Percentiles rank a stretch among this genome's conserved stretches.
Evolutionary conservation across 2,329 filamentous ascomycete genomes (phyloP).

Genomic region (Calonectria henricotiae): DNA sequence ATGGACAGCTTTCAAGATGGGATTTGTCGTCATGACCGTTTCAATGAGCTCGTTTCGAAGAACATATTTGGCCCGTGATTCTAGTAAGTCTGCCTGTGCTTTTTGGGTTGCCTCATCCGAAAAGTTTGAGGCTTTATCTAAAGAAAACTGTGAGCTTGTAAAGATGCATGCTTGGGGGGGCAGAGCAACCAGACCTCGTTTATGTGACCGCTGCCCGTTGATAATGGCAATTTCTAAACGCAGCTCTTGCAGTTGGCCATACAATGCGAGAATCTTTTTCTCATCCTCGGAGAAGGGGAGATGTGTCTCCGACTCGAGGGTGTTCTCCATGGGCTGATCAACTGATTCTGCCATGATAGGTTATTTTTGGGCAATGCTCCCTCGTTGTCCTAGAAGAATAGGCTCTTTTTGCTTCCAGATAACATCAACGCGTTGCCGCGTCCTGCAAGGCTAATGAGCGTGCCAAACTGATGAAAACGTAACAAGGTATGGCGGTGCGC

Average conservation of each 20-base stretch:
- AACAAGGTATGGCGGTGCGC: slow-evolving; percentile 40
- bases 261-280: slow-evolving; percentile 76
- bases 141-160: slow-evolving; percentile 36
- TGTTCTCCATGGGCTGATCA: slow-evolving; percentile 52
- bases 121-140: slow-evolving; percentile 53
- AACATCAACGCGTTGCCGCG: slow-evolving; percentile 22
- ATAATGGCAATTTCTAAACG: slow-evolving; percentile 81
- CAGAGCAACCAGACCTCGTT: slow-evolving; percentile 54
- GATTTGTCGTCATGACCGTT: slow-evolving; percentile 80
- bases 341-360: slow-evolving; percentile 51
- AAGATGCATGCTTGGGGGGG: background rate
- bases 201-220: slow-evolving; percentile 63
- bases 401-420: slow-evolving; percentile 15
- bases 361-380: background rate
- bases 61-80: slow-evolving; percentile 79
- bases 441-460: slow-evolving; percentile 26
- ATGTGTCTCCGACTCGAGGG: slow-evolving; percentile 56
- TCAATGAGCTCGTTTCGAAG: slow-evolving; percentile 80
- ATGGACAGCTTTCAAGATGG: slow-evolving; percentile 85
- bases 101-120: slow-evolving; percentile 69
- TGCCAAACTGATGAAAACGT: background rate
- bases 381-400: background rate
- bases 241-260: slow-evolving; percentile 80
- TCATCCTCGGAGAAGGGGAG: slow-evolving; percentile 78
- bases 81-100: slow-evolving; percentile 78